Percentiles rank a stretch among this genome's conserved stretches.
These are phyloP conservation scores for Geotrichum reessii DNA, from an alignment of 1,139 yeast species.

Conservation along the genomic window DNA sequence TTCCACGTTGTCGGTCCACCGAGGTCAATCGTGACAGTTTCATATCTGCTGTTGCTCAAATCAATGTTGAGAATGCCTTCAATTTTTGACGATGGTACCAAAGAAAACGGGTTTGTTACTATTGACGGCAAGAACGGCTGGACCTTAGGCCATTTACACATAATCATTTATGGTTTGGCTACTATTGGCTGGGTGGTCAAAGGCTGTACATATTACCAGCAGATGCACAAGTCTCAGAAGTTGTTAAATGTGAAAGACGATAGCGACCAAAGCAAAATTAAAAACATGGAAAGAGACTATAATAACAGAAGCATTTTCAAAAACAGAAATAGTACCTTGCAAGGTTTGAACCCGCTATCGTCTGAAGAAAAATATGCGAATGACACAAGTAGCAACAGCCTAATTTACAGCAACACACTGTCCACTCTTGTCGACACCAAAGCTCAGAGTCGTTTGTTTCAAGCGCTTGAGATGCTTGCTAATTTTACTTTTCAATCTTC, in stretches of 20 bases:
- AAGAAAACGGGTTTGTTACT: background rate
- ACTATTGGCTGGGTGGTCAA: constrained; percentile 27
- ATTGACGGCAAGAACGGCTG: constrained; percentile 20
- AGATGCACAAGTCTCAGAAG: constrained; percentile 3
- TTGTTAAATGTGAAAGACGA: background rate
- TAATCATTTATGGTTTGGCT: constrained; percentile 31
- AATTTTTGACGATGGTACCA: constrained; percentile 20
- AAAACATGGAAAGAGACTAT: background rate
- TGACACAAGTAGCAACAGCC: background rate
- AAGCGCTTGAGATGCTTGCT: constrained; percentile 33
- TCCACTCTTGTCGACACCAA: constrained; percentile 22
- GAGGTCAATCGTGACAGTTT: constrained; percentile 26
- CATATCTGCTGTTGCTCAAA: constrained; percentile 32
- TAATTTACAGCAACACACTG: background rate
- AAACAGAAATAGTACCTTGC: background rate
- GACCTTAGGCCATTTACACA: constrained; percentile 28
- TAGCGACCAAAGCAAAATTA: background rate
- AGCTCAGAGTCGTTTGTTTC: constrained; percentile 29
- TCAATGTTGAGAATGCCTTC: constrained; percentile 34
- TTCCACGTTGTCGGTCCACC: constrained; percentile 29
- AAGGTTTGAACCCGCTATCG: background rate
- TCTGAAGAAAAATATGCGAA: background rate
- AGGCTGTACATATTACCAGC: constrained; percentile 9
- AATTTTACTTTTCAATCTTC: constrained; percentile 10
- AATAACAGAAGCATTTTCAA: background rate